Evolutionary conservation across 2,329 filamentous ascomycete species (phyloP).

Genomic region (Massarina eburnea): DNA sequence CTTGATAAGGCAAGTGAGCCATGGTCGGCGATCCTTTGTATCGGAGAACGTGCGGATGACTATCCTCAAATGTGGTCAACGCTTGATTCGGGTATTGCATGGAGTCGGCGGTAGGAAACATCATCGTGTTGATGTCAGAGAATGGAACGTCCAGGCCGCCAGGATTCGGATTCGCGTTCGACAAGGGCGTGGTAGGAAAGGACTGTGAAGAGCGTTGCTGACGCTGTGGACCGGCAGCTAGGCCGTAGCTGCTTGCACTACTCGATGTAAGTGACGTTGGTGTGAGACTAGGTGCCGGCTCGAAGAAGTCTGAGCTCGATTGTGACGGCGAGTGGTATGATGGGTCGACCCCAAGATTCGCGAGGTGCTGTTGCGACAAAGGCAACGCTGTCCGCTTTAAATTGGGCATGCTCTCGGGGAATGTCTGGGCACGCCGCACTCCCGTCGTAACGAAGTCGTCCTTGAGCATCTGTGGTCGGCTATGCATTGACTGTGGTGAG

Average conservation of each 20-base stretch:
- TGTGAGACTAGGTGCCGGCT: constrained; percentile 34
- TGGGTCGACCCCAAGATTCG: constrained; percentile 29
- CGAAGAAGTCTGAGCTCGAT: constrained; percentile 32
- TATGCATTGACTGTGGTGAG: constrained; percentile 34
- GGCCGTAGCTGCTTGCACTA: constrained; percentile 29
- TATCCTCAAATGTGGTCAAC: constrained; percentile 60
- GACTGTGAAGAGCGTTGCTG: constrained; percentile 29
- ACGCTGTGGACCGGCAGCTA: constrained; percentile 21
- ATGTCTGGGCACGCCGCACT: constrained; percentile 38
- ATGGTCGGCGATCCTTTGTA: constrained; percentile 24
- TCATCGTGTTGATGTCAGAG: constrained; percentile 73
- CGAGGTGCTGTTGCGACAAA: constrained; percentile 31
- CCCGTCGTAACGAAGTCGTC: constrained; percentile 22
- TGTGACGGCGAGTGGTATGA: constrained; percentile 29
- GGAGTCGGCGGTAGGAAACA: constrained; percentile 78
- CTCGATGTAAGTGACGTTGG: constrained; percentile 34
- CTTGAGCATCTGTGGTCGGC: constrained; percentile 27
- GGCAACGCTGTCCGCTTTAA: constrained; percentile 31
- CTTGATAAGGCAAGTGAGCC: constrained; percentile 20
- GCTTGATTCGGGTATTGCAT: constrained; percentile 79
- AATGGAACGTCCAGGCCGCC: constrained; percentile 50
- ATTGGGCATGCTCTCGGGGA: constrained; percentile 36
- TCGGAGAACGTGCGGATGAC: constrained; percentile 31
- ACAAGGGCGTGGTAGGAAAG: constrained; percentile 32
- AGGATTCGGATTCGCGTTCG: constrained; percentile 33